Base-by-base conservation (phyloP, 495 filamentous ascomycete genomes). In the Tuber magnatum region DNA sequence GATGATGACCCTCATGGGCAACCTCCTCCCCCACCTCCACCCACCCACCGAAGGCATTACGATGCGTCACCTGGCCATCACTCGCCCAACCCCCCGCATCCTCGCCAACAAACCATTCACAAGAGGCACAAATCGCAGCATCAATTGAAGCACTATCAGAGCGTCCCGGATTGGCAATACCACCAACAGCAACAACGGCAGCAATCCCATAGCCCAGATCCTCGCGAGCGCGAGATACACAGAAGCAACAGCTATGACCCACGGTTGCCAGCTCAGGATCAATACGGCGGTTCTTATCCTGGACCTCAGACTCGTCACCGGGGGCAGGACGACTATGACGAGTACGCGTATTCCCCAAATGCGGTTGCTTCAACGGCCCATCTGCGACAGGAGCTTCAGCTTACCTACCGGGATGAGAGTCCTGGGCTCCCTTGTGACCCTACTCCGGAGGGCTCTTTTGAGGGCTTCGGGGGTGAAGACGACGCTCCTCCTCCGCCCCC, bases 91-190 rank as follows among this genome's bases (percentile, higher is more conserved):
- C 77, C 77, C 68, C 78, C 77, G 3, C 69, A 71, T 9, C 80
- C 73, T 40, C 77, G 71, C 32, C 73, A 76, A 44, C 32, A 44
- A 69, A 46, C 69, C 18, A 48, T 73, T 71, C 73, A 48, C 40
- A 72, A 51, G 38, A 79, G 77, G 75, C 77, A 79, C 42, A 79
- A 79, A 46, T 79, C 77, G 35, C 71, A 76, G 28, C 72, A 74
- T 35, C 80, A 74, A 61, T 73, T 82, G 35, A 77, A 80, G 2
- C 80, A 82, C 44, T 80, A 77, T 28, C 80, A 81, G 74, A 82
- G 80, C 73, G 80, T 81, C n/a, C 80, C 80, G 38, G 80, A 81
- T 74, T 81, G 77, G 77, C 51, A 79, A 38, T 79, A 70, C 46
- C 75, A 79, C 28, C 77, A 79, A 43, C 77, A 79, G 56, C 51